phyloP scores from a whole-genome alignment of 1,284 basidiomycete genomes.

The Phylloporus gajari region DNA sequence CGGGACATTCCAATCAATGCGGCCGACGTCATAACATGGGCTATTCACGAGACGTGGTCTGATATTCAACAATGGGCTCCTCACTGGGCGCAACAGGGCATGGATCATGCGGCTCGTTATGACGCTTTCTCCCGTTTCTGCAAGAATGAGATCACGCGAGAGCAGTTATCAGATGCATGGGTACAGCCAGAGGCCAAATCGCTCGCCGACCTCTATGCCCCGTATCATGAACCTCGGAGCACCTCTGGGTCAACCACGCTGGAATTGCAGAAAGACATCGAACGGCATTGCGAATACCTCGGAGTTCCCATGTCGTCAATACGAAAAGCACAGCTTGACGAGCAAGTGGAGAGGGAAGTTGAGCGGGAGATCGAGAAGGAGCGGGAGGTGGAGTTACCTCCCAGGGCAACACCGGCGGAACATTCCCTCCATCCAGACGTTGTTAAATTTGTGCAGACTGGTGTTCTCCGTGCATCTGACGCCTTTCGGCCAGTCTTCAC shows the following conservation, averaged over 20 bases:
- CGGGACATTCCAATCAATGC: slow-evolving; percentile 27
- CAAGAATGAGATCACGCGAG: neutral
- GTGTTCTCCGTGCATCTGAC: slow-evolving; percentile 10
- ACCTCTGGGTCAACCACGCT: neutral
- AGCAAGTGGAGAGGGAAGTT: slow-evolving; percentile 61
- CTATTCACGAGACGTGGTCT: slow-evolving; percentile 4
- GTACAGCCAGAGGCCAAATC: slow-evolving; percentile 49
- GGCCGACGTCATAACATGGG: slow-evolving; percentile 2
- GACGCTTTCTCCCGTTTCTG: slow-evolving; percentile 40
- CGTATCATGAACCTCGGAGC: too few relatives aligned
- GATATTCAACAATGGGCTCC: slow-evolving; percentile 49
- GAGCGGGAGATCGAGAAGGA: slow-evolving; percentile 43
- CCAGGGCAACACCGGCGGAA: slow-evolving; percentile 21
- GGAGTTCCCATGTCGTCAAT: slow-evolving; percentile 6
- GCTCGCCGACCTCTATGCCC: slow-evolving; percentile 49
- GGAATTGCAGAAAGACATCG: slow-evolving; percentile 22
- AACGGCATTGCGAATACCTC: too few relatives aligned
- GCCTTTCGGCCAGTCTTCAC: slow-evolving; percentile 15
- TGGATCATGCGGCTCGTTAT: slow-evolving; percentile 48
- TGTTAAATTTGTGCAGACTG: slow-evolving; percentile 31
- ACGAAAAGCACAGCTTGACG: slow-evolving; percentile 41
- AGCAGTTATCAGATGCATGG: slow-evolving; percentile 41
- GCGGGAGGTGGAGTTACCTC: slow-evolving; percentile 48
- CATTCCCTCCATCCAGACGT: slow-evolving; percentile 33
- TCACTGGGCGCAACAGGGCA: slow-evolving; percentile 59